A percentile compares a stretch with the other conserved stretches of the same genome.
Evolutionary conservation across 306 rosid genomes (phyloP).

Genomic region (Gastrolobium villosum): DNA sequence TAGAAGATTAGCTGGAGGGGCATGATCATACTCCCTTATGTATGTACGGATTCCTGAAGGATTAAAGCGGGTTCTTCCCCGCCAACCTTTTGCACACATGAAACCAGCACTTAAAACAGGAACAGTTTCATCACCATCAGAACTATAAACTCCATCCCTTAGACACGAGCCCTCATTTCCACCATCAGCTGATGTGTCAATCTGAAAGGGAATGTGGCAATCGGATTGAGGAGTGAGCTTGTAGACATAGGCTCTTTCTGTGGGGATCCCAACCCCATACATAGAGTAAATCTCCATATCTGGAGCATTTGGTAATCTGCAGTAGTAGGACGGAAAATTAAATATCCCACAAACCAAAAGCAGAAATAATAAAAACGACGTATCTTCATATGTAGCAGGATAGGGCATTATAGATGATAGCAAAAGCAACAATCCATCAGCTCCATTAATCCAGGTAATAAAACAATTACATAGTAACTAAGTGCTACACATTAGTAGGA

Average conservation of each 20-base stretch:
- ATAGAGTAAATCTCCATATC: constrained; percentile 87
- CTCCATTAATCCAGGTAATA: constrained; percentile 37
- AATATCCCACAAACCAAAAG: constrained; percentile 13
- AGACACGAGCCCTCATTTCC: constrained; percentile 65
- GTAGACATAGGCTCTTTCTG: constrained; percentile 87
- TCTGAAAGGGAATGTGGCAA: constrained; percentile 85
- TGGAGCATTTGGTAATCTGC: constrained; percentile 86
- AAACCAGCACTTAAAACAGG: constrained; percentile 89
- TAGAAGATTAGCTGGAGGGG: constrained; percentile 86
- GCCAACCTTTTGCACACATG: constrained; percentile 90
- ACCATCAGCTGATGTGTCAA: constrained; percentile 78
- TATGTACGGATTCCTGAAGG: constrained; percentile 77
- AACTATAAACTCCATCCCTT: constrained; percentile 74
- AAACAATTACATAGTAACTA: constrained; percentile 5
- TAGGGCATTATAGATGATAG: constrained; percentile 16
- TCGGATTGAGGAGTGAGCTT: constrained; percentile 67
- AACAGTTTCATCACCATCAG: constrained; percentile 85
- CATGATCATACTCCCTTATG: constrained; percentile 82
- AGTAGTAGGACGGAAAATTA: constrained; percentile 51
- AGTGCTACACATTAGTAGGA: neutral
- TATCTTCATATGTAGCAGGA: constrained; percentile 32
- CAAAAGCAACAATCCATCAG: constrained; percentile 22
- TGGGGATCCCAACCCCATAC: constrained; percentile 93
- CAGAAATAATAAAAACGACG: constrained; percentile 38
- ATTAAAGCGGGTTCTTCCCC: constrained; percentile 83